phyloP scores from a whole-genome alignment of 768 basidiomycete genomes.

The Glaciozyma antarctica region DNA sequence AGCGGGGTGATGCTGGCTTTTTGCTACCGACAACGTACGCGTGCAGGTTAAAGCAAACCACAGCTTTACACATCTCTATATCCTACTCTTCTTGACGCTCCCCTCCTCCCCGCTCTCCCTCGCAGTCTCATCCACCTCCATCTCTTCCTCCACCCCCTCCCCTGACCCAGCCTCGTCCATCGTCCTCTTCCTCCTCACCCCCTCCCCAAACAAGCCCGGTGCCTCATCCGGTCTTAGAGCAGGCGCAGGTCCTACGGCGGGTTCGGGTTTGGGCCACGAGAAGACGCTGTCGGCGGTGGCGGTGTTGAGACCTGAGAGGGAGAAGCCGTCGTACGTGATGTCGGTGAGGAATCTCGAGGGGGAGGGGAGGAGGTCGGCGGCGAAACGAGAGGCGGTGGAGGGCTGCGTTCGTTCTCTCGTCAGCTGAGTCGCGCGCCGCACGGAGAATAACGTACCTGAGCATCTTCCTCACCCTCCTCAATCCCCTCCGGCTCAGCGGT shows the following conservation, averaged over 20 bases:
- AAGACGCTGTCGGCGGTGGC: not conserved
- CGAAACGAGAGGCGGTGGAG: constrained; percentile 8
- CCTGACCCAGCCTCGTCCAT: not conserved
- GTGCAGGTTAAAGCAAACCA: too few species aligned
- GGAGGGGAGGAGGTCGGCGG: constrained; percentile 21
- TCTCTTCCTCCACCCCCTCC: not conserved
- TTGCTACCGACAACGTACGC: too few species aligned
- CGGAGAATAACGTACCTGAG: not conserved
- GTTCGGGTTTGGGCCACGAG: not conserved
- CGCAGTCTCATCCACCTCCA: too few species aligned
- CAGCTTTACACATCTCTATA: too few species aligned
- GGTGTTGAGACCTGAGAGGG: not conserved
- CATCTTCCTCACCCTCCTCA: constrained; percentile 16
- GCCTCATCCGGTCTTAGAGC: constrained; percentile 6
- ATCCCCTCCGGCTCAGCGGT: constrained; percentile 7
- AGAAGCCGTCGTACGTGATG: too few species aligned
- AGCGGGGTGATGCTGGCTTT: too few species aligned
- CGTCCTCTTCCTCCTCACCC: constrained; percentile 1
- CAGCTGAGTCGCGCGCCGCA: not conserved
- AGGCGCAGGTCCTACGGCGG: constrained; percentile 6
- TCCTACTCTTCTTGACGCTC: not conserved
- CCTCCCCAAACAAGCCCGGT: constrained; percentile 1
- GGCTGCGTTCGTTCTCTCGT: not conserved
- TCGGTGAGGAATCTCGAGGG: constrained; percentile 23
- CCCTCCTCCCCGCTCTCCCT: not conserved